Evolutionary conservation across 768 basidiomycete species (phyloP).

Genomic region (Russula vinacea): DNA sequence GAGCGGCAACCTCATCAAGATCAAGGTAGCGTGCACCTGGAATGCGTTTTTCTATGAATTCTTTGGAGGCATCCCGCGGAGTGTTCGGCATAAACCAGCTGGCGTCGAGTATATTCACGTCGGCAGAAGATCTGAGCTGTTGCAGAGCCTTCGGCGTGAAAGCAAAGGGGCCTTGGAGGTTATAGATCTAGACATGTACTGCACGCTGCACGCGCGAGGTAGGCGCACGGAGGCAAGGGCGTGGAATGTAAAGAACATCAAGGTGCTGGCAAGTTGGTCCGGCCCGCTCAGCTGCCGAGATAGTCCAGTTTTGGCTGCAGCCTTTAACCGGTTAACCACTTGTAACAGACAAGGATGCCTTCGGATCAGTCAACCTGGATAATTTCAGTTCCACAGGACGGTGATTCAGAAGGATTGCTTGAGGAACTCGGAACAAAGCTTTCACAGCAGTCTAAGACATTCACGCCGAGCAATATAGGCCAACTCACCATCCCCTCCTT

Average conservation of each 20-base stretch:
- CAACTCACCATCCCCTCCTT: slow-evolving; percentile 78
- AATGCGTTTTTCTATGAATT: slow-evolving; percentile 65
- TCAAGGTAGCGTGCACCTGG: slow-evolving; percentile 74
- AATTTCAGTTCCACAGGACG: slow-evolving; percentile 80
- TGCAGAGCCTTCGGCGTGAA: slow-evolving; percentile 37
- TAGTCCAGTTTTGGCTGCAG: not conserved
- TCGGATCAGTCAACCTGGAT: slow-evolving; percentile 97
- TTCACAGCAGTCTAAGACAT: slow-evolving; percentile 52
- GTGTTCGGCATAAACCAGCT: slow-evolving; percentile 95
- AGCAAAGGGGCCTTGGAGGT: slow-evolving; percentile 34
- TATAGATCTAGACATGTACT: slow-evolving; percentile 10
- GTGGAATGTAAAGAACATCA: slow-evolving; percentile 2
- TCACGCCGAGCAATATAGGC: slow-evolving; percentile 48
- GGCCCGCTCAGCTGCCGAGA: too few relatives aligned
- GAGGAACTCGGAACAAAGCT: slow-evolving; percentile 68
- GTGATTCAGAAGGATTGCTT: slow-evolving; percentile 72
- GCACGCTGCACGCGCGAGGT: not conserved
- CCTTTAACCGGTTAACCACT: not conserved
- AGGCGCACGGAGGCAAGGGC: not conserved
- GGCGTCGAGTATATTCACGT: slow-evolving; percentile 61
- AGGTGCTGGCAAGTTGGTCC: not conserved
- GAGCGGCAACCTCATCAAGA: slow-evolving; percentile 72
- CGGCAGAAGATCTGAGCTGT: slow-evolving; percentile 29
- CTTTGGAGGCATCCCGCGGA: slow-evolving; percentile 62
- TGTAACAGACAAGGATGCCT: slow-evolving; percentile 57